These are phyloP conservation scores for Penicillium bovifimosum DNA, from an alignment of 495 filamentous ascomycete species.

Conservation along the genomic window DNA sequence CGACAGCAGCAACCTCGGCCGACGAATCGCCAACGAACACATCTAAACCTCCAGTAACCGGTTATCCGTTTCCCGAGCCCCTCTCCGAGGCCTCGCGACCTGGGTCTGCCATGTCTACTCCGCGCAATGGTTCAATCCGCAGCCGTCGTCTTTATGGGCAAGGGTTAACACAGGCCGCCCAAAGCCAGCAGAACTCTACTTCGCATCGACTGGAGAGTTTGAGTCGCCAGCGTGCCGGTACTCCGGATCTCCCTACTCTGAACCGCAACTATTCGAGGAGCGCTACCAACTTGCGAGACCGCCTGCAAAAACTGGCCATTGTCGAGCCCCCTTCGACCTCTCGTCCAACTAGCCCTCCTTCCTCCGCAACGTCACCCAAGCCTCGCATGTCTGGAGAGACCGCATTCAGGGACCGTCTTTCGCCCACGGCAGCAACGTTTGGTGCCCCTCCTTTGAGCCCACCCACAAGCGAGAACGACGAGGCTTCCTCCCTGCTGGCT, in stretches of 20 bases:
- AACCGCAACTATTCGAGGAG: constrained; percentile 47
- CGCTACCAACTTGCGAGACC: constrained; percentile 51
- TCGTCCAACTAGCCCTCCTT: constrained; percentile 49
- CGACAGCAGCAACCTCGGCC: constrained; percentile 88
- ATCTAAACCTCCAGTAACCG: constrained; percentile 31
- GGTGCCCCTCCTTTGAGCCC: constrained; percentile 66
- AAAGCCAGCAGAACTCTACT: constrained; percentile 74
- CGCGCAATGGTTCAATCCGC: constrained; percentile 54
- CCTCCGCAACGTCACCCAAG: constrained; percentile 35
- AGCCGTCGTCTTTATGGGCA: constrained; percentile 80
- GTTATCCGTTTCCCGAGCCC: constrained; percentile 17
- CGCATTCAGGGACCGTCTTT: constrained; percentile 21
- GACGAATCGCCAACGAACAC: constrained; percentile 62
- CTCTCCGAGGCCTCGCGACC: constrained; percentile 10
- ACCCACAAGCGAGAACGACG: constrained; percentile 63
- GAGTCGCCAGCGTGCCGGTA: constrained; percentile 44
- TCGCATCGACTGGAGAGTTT: constrained; percentile 75
- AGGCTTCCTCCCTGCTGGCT: constrained; percentile 48
- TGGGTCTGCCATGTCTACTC: constrained; percentile 17
- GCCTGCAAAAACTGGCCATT: constrained; percentile 47
- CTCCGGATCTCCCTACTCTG: constrained; percentile 33
- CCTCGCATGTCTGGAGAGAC: constrained; percentile 19
- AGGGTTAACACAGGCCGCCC: constrained; percentile 69
- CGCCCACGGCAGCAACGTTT: constrained; percentile 24
- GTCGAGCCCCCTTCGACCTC: constrained; percentile 32